phyloP scores from a whole-genome alignment of 208 protist species.

The Lotmaria passim region DNA sequence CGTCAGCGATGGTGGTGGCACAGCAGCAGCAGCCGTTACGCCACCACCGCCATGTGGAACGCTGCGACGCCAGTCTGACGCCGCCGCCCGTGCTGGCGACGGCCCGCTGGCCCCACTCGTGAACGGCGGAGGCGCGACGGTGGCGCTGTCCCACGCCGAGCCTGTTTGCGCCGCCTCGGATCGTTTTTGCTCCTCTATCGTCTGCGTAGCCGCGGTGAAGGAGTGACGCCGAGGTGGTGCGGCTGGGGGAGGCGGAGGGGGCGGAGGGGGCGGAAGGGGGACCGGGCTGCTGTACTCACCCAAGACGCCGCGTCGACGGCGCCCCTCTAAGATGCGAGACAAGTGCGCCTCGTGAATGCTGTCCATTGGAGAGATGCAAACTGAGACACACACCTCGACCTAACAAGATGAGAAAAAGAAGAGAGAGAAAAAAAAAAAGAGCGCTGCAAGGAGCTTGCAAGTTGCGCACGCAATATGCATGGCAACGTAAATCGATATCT shows the following conservation, averaged over 20 bases:
- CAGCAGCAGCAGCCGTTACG: neutral
- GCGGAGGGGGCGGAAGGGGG: conserved; percentile 4
- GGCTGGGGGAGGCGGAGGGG: conserved; percentile 7
- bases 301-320: conserved; percentile 61
- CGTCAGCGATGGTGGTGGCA: neutral
- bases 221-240: conserved; percentile 12
- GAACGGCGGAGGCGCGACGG: too few relatives aligned
- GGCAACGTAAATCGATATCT: neutral
- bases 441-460: neutral
- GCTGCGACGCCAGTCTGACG: conserved; percentile 16
- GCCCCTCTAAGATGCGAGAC: conserved; percentile 75
- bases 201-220: conserved; percentile 39
- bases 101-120: too few relatives aligned
- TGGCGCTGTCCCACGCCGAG: neutral
- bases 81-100: neutral
- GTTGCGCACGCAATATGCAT: neutral
- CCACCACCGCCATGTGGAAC: neutral
- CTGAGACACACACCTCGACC: too few relatives aligned
- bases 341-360: conserved; percentile 69
- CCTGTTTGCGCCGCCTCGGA: conserved; percentile 19
- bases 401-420: neutral
- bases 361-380: conserved; percentile 67
- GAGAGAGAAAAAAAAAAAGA: neutral
- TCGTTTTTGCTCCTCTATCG: conserved; percentile 2
- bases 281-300: conserved; percentile 28